Base-by-base conservation (phyloP, 2,329 filamentous ascomycete species). In the Westerdykella sp. region DNA sequence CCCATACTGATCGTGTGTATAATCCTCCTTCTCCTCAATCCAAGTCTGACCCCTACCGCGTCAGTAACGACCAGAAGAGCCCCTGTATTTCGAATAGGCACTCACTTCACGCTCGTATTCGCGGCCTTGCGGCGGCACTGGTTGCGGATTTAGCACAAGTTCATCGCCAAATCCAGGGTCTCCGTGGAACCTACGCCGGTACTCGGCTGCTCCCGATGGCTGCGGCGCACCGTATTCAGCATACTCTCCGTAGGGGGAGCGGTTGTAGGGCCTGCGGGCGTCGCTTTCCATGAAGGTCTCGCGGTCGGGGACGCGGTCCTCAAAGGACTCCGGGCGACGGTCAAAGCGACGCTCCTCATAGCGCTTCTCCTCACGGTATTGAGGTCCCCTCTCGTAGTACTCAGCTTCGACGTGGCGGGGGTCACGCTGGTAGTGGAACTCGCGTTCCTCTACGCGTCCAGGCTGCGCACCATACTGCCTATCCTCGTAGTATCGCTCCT, bases 141-240 rank as follows among this genome's bases (percentile, higher is more conserved):
- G 57, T 59, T 66, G 62, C 14, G 62, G 62, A 53, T 66, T 64
- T 54, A 62, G 55, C 44, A 66, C 53, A 49, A 57, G 50, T 51
- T 63, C 53, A 48, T 66, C 62, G 38, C 62, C 62, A 53, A 66
- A 66, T 34, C 62, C 62, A n/a, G 55, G 49, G 46, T 66, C 62
- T 46, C 62, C 62, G 42, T 49, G 42, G 42, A 57, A 62, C 56
- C 58, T 59, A 59, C 60, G 59, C 48, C 57, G 47, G 46, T 62
- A 62, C 38, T 59, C 45, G 34, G 58, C 54, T 14, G 59, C 55
- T 34, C 59, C 59, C 11, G 48, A 41, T 38, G 58, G 58, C 40
- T 60, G 59, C 4, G 60, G 59, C 7, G 57, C 59, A 11, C 59
- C 59, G 44, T 63, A 61, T 40, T 61, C 57, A 14, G 59, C 55